Evolutionary conservation across 2,329 filamentous ascomycete species (phyloP).

Genomic region (Neospermospora avenae): DNA sequence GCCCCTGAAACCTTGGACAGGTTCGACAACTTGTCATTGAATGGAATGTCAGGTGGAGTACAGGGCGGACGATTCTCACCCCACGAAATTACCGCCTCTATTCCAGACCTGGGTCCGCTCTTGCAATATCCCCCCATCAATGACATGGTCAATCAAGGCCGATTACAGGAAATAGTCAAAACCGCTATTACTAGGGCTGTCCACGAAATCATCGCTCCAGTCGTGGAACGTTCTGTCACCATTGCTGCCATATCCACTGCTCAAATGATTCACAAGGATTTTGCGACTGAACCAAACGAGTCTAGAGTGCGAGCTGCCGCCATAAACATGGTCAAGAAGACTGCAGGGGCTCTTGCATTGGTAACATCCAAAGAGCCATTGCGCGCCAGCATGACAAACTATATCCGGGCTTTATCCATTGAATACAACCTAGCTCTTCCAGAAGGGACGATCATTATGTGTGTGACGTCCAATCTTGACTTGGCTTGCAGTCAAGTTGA

Average conservation of each 20-base stretch:
- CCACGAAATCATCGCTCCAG: constrained; percentile 93
- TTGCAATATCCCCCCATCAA: constrained; percentile 79
- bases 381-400: constrained; percentile 94
- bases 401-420: constrained; percentile 70
- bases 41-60: constrained; percentile 65
- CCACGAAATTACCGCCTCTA: constrained; percentile 70
- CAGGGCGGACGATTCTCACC: constrained; percentile 72
- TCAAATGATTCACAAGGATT: constrained; percentile 95
- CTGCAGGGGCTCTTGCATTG: constrained; percentile 87
- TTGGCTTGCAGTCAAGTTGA: constrained; percentile 91
- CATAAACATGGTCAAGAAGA: constrained; percentile 90
- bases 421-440: constrained; percentile 77
- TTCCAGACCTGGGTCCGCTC: constrained; percentile 79
- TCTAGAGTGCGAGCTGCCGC: constrained; percentile 81
- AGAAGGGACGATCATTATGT: constrained; percentile 96
- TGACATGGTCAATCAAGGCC: constrained; percentile 68
- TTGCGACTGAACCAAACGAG: constrained; percentile 88
- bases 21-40: constrained; percentile 80
- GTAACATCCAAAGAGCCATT: constrained; percentile 99
- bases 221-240: constrained; percentile 95
- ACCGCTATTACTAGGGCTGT: constrained; percentile 85
- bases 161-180: constrained; percentile 74
- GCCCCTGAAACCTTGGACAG: constrained; percentile 69
- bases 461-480: constrained; percentile 96
- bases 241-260: constrained; percentile 96